A percentile compares a stretch with the other conserved stretches of the same genome.
Conservation (phyloP, 495 filamentous ascomycete genomes). For the Melanomma pulvis-pyrius region DNA sequence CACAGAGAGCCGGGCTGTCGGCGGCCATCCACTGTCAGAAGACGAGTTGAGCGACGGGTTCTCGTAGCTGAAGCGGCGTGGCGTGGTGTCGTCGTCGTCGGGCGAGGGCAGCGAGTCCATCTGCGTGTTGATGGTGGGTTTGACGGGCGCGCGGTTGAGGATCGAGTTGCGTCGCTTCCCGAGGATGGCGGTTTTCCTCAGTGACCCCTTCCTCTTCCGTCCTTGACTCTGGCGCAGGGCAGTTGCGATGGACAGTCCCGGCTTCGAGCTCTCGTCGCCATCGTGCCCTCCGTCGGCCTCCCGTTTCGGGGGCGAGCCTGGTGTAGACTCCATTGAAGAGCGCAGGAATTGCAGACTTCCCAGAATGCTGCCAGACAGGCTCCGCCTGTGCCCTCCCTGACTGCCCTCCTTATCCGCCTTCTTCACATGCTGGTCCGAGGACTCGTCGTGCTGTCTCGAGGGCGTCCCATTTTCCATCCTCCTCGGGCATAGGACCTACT, state of each 20-base stretch:
- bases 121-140: not conserved
- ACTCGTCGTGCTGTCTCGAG: conserved; percentile 23
- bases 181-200: conserved; percentile 46
- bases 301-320: conserved; percentile 48
- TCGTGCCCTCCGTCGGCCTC: conserved; percentile 45
- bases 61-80: conserved; percentile 46
- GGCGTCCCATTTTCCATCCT: conserved; percentile 41
- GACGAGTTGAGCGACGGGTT: conserved; percentile 34
- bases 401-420: not conserved
- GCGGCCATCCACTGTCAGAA: conserved; percentile 38
- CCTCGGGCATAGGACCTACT: conserved; percentile 27
- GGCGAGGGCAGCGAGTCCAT: conserved; percentile 21
- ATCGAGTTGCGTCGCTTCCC: conserved; percentile 38
- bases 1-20: conserved; percentile 25
- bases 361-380: conserved; percentile 64
- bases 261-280: conserved; percentile 43
- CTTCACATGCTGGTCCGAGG: conserved; percentile 1
- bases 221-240: conserved; percentile 61
- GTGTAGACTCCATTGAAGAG: conserved; percentile 48
- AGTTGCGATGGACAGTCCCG: conserved; percentile 57
- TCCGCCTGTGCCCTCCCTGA: conserved; percentile 59
- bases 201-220: conserved; percentile 63
- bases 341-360: conserved; percentile 60
- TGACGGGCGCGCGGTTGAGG: not conserved
- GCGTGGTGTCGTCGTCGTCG: conserved; percentile 34